Percentiles rank a stretch among this genome's conserved stretches.
Evolutionary conservation across 1,139 yeast genomes (phyloP).

Genomic region (Debaryomyces psychrophilus): DNA sequence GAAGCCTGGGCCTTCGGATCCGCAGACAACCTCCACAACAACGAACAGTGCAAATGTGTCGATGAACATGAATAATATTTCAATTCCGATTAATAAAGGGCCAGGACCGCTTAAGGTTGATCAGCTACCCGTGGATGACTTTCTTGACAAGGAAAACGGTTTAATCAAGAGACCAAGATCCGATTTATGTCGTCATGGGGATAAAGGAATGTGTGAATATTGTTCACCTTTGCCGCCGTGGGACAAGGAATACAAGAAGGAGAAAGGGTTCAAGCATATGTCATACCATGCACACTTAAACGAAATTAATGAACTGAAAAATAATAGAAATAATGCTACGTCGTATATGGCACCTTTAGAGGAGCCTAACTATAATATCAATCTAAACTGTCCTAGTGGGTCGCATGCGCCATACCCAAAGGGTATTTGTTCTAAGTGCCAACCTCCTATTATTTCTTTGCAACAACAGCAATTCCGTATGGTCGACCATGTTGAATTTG

Average conservation of each 20-base stretch:
- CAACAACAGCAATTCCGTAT: slow-evolving; percentile 89
- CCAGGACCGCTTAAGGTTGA: slow-evolving; percentile 25
- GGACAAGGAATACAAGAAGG: slow-evolving; percentile 77
- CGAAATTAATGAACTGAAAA: slow-evolving; percentile 69
- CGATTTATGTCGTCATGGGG: slow-evolving; percentile 80
- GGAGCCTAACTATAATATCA: slow-evolving; percentile 69
- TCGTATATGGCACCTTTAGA: slow-evolving; percentile 82
- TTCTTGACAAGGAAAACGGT: slow-evolving; percentile 71
- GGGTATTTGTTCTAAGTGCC: slow-evolving; percentile 97
- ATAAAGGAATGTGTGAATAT: slow-evolving; percentile 96
- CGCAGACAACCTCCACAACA: not conserved
- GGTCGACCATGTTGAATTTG: slow-evolving; percentile 97
- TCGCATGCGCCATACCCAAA: slow-evolving; percentile 86
- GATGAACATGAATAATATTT: slow-evolving; percentile 4
- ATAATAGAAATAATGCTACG: slow-evolving; percentile 58
- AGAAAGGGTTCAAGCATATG: slow-evolving; percentile 80
- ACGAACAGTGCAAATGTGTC: not conserved
- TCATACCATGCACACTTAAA: slow-evolving; percentile 85
- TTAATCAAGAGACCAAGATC: slow-evolving; percentile 67
- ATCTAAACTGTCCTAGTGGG: slow-evolving; percentile 69
- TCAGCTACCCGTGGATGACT: slow-evolving; percentile 66
- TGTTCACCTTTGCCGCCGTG: slow-evolving; percentile 96
- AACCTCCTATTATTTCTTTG: slow-evolving; percentile 91
- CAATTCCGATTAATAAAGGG: slow-evolving; percentile 11
- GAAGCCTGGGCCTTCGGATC: not conserved